Conservation (phyloP, 306 rosid species). For the Carpinus viminea region DNA sequence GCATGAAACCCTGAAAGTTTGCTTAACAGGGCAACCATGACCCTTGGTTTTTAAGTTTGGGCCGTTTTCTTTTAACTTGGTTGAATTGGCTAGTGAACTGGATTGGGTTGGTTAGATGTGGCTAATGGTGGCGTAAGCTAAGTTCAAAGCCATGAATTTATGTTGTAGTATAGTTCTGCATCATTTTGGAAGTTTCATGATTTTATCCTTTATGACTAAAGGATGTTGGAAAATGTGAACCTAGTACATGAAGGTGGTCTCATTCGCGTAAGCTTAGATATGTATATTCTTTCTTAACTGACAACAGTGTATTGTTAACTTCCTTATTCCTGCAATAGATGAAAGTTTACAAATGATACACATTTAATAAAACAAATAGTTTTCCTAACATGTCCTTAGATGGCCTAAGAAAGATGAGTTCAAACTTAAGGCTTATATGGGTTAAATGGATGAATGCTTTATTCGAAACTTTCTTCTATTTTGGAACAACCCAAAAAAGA, state of each 20-base stretch:
- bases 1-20: background rate
- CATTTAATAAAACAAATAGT: background rate
- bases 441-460: background rate
- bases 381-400: background rate
- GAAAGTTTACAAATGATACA: background rate
- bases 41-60: background rate
- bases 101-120: background rate
- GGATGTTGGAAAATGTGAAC: background rate
- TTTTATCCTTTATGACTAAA: background rate
- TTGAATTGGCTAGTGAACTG: background rate
- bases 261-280: background rate
- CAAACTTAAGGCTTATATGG: background rate
- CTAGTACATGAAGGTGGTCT: background rate
- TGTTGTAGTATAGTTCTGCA: background rate
- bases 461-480: background rate
- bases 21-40: background rate
- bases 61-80: background rate
- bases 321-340: background rate
- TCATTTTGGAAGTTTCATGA: background rate
- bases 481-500: background rate
- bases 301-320: background rate
- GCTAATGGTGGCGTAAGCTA: background rate
- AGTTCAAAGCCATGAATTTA: constrained; percentile 2
- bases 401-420: background rate
- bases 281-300: background rate